Evolutionary conservation across 495 filamentous ascomycete species (phyloP).

Genomic region (Aspergillus heteromorphus): DNA sequence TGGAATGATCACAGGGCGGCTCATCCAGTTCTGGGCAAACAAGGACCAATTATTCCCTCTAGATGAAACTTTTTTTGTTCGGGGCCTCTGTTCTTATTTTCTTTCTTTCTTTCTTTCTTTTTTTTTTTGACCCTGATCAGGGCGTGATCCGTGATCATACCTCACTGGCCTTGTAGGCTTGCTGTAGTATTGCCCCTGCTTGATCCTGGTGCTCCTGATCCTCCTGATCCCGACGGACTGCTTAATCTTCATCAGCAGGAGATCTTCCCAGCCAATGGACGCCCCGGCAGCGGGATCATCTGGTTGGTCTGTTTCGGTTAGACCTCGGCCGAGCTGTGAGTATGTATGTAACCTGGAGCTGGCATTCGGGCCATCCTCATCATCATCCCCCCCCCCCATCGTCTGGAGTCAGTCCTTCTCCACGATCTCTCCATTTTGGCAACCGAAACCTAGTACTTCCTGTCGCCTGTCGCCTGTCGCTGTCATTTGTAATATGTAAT

Average conservation of each 20-base stretch:
- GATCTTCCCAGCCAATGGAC: conserved; percentile 4
- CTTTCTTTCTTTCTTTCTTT: neutral
- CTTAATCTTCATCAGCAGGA: neutral
- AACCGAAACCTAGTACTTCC: too few species aligned
- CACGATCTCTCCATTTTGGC: neutral
- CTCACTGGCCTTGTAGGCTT: too few species aligned
- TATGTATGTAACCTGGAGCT: conserved; percentile 11
- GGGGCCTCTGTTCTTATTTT: neutral
- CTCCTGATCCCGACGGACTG: neutral
- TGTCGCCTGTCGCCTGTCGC: too few species aligned
- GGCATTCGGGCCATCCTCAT: conserved; percentile 4
- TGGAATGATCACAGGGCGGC: conserved; percentile 13
- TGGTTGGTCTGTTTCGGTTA: conserved; percentile 16
- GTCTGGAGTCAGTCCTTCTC: neutral
- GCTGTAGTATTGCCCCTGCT: neutral
- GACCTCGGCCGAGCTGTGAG: conserved; percentile 8
- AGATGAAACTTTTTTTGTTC: neutral
- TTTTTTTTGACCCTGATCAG: neutral
- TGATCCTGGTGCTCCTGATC: too few species aligned
- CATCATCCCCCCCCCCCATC: neutral
- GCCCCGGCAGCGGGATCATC: conserved; percentile 7
- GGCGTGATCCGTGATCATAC: neutral
- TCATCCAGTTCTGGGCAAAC: conserved; percentile 7
- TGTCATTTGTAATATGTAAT: too few species aligned
- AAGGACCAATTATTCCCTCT: conserved; percentile 12